phyloP scores from a whole-genome alignment of 768 basidiomycete species.

The Agaricus sinodeliciosus region DNA sequence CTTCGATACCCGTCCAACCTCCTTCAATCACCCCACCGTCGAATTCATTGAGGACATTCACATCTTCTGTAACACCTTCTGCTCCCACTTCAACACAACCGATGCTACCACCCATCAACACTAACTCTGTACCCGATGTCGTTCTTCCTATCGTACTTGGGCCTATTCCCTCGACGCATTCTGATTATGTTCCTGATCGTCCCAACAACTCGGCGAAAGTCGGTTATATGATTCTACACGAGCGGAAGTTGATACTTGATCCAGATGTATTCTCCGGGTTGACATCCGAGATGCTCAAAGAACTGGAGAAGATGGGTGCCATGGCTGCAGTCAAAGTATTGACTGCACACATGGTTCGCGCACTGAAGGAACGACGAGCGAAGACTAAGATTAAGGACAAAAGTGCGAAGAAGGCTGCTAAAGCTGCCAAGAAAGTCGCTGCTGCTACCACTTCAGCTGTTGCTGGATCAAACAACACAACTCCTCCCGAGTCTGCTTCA shows the following conservation, averaged over 20 bases:
- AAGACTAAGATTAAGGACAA: conserved; percentile 38
- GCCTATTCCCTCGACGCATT: conserved; percentile 60
- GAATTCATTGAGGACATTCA: conserved; percentile 16
- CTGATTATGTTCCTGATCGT: conserved; percentile 40
- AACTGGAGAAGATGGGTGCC: conserved; percentile 76
- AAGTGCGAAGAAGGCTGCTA: conserved; percentile 22
- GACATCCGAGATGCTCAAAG: conserved; percentile 62
- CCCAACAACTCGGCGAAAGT: conserved; percentile 44
- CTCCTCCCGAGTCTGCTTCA: conserved; percentile 23
- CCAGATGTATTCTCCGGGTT: conserved; percentile 81
- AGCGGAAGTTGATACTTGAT: conserved; percentile 78
- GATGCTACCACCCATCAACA: conserved; percentile 11
- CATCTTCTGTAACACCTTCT: conserved; percentile 18
- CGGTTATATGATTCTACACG: conserved; percentile 74
- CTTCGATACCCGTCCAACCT: conserved; percentile 17
- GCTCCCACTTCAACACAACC: conserved; percentile 11
- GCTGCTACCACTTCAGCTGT: conserved; percentile 2
- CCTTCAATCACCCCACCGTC: conserved; percentile 13
- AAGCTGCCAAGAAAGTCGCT: conserved; percentile 20
- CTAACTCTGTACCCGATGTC: conserved; percentile 39
- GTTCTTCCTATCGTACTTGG: conserved; percentile 74
- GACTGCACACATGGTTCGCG: conserved; percentile 80
- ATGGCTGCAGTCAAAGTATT: conserved; percentile 76
- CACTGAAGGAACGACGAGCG: conserved; percentile 67
- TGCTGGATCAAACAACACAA: conserved; percentile 11